A percentile compares a stretch with the other conserved stretches of the same genome.
Evolutionary conservation across 345 rosid genomes (phyloP).

Genomic region (Rhodamnia argentea): DNA sequence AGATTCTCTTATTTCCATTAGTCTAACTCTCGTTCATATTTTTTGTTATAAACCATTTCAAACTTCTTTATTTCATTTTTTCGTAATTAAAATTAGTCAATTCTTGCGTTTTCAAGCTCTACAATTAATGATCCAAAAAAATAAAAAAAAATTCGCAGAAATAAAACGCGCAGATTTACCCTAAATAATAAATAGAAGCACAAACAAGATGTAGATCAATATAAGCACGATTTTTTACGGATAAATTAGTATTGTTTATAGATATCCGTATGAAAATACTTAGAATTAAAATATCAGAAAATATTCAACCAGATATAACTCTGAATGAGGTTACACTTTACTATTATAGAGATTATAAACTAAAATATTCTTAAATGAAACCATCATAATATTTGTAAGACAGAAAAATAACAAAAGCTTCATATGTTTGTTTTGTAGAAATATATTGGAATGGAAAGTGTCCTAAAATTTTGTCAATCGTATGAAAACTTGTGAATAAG

Average conservation of each 20-base stretch:
- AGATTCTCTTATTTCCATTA: too few species aligned
- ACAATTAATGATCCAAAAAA: too few species aligned
- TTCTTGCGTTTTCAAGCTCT: too few species aligned
- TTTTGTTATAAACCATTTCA: not conserved
- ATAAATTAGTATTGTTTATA: not conserved
- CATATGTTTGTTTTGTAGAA: not conserved
- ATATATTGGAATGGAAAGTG: not conserved
- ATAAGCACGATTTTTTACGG: not conserved
- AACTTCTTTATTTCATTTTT: too few species aligned
- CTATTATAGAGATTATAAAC: not conserved
- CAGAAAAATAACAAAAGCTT: not conserved
- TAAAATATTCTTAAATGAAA: not conserved
- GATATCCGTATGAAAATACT: not conserved
- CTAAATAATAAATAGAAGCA: too few species aligned
- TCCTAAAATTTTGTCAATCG: not conserved
- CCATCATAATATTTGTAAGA: not conserved
- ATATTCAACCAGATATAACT: rapidly evolving
- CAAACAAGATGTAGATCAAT: too few species aligned
- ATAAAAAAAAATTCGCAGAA: too few species aligned
- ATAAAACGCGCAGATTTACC: too few species aligned
- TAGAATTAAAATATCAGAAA: not conserved
- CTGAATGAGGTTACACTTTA: not conserved
- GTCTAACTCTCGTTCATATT: not conserved
- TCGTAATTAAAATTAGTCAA: too few species aligned
- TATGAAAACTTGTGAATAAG: not conserved